Base-by-base conservation (phyloP, 1,284 basidiomycete species). In the Boletus albobrunnescens region DNA sequence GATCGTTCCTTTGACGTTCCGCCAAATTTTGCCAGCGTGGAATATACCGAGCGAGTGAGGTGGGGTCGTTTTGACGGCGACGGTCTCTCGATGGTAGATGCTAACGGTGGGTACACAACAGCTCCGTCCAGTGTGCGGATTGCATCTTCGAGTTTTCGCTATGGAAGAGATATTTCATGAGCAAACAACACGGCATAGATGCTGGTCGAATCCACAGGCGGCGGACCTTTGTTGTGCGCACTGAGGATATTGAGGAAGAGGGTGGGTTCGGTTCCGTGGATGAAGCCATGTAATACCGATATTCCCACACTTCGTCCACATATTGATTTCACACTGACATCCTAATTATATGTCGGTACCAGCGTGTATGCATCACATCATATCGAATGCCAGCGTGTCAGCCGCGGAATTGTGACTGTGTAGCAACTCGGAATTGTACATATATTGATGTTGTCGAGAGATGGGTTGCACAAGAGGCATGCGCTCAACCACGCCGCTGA, bases 141-240 rank as follows among this genome's bases (percentile, higher is more conserved):
- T 22, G 82, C 85, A 67, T 87, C 85, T 50, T 84, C 79, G 35
- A 87, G 75, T 64, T 88, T 88, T 47, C 85, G 77, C 82, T 88
- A 57, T 48, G 16, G 2, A 20, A 41, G 10, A 28, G 17, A 19
- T 20, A 14, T 13, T 39, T 41, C 3, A 36, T 59, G n/a, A 51
- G 45, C 11, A 13, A 30, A 41, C 11, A 23, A 17, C 28, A 28
- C 14, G 27, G n/a, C 8, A 14, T 8, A 19, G 19, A 30, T 31
- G 12, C 2, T n/a, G 6, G 16, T 19, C n/a, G 24, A n/a, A 30
- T 38, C 10, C 2, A 33, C 7, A n/a, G 3, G 3, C 52, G 6
- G 4, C 52, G 7, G 26, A 70, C 67, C 55, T 68, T 70, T 47
- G 55, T 67, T 30, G 51, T 49, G 46, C 64, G 63, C n/a, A 64